phyloP scores from a whole-genome alignment of 805 yeast species.

The Wickerhamomyces bovis region DNA sequence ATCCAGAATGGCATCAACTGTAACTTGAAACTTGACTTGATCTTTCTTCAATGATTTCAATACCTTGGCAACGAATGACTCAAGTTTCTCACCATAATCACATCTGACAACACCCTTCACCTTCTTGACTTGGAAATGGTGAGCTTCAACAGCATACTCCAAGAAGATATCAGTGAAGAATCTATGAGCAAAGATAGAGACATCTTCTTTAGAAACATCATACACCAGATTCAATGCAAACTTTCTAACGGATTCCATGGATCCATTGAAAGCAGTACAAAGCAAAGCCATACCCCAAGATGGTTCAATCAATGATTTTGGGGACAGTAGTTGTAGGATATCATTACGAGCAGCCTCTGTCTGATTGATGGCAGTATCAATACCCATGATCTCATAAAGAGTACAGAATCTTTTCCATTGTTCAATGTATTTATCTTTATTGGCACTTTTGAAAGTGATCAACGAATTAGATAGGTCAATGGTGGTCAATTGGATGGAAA shows the following conservation, averaged over 20 bases:
- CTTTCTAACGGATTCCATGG: conserved; percentile 72
- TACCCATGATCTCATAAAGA: conserved; percentile 70
- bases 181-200: conserved; percentile 39
- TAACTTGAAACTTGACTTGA: conserved; percentile 23
- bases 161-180: conserved; percentile 41
- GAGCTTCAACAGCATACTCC: conserved; percentile 58
- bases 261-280: conserved; percentile 68
- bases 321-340: conserved; percentile 45
- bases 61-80: conserved; percentile 36
- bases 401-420: conserved; percentile 75
- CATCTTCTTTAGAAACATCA: conserved; percentile 40
- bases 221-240: conserved; percentile 53
- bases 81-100: conserved; percentile 49
- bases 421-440: conserved; percentile 27
- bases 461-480: conserved; percentile 28
- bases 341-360: conserved; percentile 71
- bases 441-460: conserved; percentile 3
- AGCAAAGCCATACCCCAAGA: conserved; percentile 72
- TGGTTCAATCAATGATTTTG: conserved; percentile 47
- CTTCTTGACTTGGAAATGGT: conserved; percentile 45
- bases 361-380: conserved; percentile 84
- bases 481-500: conserved; percentile 44
- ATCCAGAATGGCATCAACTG: conserved; percentile 31
- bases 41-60: conserved; percentile 28
- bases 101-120: conserved; percentile 36